Evolutionary conservation across 306 rosid species (phyloP).

Genomic region (Pterocarpus macrocarpus): DNA sequence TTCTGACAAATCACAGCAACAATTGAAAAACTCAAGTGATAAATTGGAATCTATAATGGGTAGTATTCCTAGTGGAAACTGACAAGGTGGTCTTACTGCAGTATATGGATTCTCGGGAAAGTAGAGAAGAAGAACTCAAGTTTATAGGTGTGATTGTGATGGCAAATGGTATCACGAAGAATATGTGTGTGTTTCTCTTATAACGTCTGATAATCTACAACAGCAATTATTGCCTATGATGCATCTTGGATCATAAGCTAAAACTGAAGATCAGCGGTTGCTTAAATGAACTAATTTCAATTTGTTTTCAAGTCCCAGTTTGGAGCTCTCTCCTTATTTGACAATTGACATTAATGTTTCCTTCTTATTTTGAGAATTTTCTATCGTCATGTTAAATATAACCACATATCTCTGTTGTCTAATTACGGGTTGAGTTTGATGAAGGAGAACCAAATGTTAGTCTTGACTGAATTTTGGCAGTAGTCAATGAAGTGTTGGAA

Average conservation of each 20-base stretch:
- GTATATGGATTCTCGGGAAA: constrained; percentile 51
- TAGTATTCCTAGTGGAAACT: constrained; percentile 32
- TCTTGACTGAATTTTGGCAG: constrained; percentile 49
- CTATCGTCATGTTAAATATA: no score
- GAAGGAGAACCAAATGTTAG: constrained; percentile 62
- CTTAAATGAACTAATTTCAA: constrained; percentile 18
- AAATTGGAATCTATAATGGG: constrained; percentile 22
- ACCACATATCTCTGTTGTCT: constrained; percentile 7
- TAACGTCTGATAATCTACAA: not conserved
- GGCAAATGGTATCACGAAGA: constrained; percentile 60
- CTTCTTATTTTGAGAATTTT: not conserved
- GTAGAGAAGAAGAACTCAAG: constrained; percentile 55
- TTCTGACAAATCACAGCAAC: constrained; percentile 26
- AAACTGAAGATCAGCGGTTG: not conserved
- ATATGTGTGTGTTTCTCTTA: constrained; percentile 47
- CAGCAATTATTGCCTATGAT: not conserved
- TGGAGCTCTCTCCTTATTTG: not conserved
- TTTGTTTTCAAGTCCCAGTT: not conserved
- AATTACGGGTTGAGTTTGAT: constrained; percentile 57
- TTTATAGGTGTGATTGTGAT: constrained; percentile 53
- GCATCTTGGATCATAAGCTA: not conserved
- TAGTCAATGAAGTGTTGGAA: constrained; percentile 18
- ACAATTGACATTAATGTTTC: not conserved
- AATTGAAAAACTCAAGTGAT: constrained; percentile 23
- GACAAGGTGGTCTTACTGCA: constrained; percentile 28